Base-by-base conservation (phyloP, 805 yeast genomes). In the Myxozyma udenii region DNA sequence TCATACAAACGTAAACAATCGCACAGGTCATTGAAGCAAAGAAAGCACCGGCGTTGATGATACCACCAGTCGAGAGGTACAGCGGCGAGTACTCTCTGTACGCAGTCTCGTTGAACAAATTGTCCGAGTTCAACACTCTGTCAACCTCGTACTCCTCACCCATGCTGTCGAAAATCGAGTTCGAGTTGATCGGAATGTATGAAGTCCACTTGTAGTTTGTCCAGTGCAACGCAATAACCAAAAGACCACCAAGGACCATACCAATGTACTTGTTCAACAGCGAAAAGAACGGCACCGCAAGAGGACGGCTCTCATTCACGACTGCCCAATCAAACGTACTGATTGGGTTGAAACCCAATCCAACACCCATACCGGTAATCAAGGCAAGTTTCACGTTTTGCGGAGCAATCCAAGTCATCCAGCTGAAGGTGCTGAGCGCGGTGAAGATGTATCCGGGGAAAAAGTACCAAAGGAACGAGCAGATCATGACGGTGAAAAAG, bases 71-170 rank as follows among this genome's bases (percentile, higher is more conserved):
- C 4, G 47, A 42, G 21, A 51, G 70, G 63, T 75, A 83, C 41
- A 83, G 71, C 5, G 87, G 86, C 1, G 87, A 82, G 67, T 84
- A 84, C 4, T 65, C 63, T 55, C 75, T 62, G 66, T 83, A 84
- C 3, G 69, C 78, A 7, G 63, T 65, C 48, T 67, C 64, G 61
- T 77, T 72, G 55, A 83, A 74, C 5, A 68, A 61, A 50, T 73
- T 65, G 35, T 73, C 70, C 22, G 18, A 65, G 26, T 42, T 28
- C 59, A 83, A 67, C 46, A 84, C 77, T 42, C 69, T 70, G n/a
- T 71, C 39, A 19, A 78, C 81, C 43, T 81, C 69, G 66, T 82
- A 84, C 9, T 28, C 22, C 25, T 6, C 36, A 2, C 54, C 57
- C 4, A 37, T 46, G 22, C 47, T 24, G 61, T 68, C 23, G 64